Evolutionary conservation across 768 basidiomycete species (phyloP), one percentile per base, ranked within the genome.

Genomic region (Phallus indusiatus): DNA sequence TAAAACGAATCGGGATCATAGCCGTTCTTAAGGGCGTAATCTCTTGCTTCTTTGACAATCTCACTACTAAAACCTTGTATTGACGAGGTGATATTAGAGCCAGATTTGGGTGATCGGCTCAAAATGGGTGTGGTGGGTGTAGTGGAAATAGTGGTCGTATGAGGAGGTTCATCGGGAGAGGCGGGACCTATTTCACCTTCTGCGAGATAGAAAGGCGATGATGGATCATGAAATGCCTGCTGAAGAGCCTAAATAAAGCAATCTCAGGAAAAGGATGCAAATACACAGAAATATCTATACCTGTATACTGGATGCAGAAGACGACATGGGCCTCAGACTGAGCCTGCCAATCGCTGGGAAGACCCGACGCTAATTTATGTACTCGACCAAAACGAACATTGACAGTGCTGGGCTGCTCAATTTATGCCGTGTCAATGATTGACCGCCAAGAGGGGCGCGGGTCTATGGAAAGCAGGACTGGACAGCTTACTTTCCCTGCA

Each of bases 1-100:
- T 84, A 88, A 57, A 90, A 82, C n/a, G 84, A 86, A 24, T 68
- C 63, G 1, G 81, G 75, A 66, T 88, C 84, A 61, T 81, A 62
- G 35, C 85, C 84, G 17, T 74, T 66, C 63, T 74, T 66, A 24
- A 68, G 64, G 21, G 87, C 67, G 60, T 73, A 74, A 24, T 65
- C 63, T 34, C 71, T 71, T 10, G 59, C 64, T 54, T 66, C 64
- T 14, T 62, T 42, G 18, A 53, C 47, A 48, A 54, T 34, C 14
- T 60, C 59, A 24, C 18, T 52, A 50, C 46, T 17, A 50, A 35
- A 5, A 34, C 59, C 36, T 18, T 42, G 18, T 16, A 47, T 14
- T n/a, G 53, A 57, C 21, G 53, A 54, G 17, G 51, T 18, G 42
- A 48, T 49, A 62, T 33, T n/a, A 20, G 53, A 54, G 53, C 28